Percentiles rank a stretch among this genome's conserved stretches.
Evolutionary conservation across 345 rosid genomes (phyloP).

Genomic region (Gossypium herbaceum): DNA sequence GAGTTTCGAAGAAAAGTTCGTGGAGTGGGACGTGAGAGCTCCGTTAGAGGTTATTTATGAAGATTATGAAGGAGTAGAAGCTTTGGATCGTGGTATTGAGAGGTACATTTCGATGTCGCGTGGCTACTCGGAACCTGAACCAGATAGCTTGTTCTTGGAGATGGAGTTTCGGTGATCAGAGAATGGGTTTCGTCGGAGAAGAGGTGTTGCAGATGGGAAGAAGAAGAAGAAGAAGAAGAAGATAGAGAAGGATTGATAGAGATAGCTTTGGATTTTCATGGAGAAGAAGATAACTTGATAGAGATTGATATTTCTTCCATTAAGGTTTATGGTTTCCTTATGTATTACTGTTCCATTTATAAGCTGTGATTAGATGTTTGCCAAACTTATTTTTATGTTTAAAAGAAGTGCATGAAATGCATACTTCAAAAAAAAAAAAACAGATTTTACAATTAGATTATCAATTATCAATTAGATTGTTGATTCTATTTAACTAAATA

Average conservation of each 20-base stretch:
- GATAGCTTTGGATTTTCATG: constrained; percentile 51
- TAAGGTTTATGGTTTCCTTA: too few species aligned
- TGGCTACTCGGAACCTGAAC: constrained; percentile 59
- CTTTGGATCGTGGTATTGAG: constrained; percentile 22
- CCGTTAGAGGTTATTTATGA: constrained; percentile 84
- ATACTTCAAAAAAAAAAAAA: too few species aligned
- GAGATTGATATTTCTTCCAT: constrained; percentile 50
- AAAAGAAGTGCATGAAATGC: too few species aligned
- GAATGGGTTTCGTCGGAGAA: constrained; percentile 41
- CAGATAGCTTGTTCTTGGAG: constrained; percentile 35
- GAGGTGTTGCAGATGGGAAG: constrained; percentile 33
- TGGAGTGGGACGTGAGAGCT: constrained; percentile 74
- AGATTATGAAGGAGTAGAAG: constrained; percentile 44
- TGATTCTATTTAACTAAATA: too few species aligned
- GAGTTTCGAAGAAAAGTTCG: constrained; percentile 36
- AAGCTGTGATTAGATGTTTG: too few species aligned
- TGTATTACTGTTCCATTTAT: too few species aligned
- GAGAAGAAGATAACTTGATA: constrained; percentile 48
- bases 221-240: constrained; percentile 48
- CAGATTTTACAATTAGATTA: too few species aligned
- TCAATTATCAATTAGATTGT: too few species aligned
- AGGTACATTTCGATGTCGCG: constrained; percentile 49
- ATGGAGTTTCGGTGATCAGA: constrained; percentile 25
- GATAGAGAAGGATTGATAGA: constrained; percentile 66
- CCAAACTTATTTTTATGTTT: too few species aligned